Evolutionary conservation across 2,329 filamentous ascomycete species (phyloP).

Genomic region (Nemania sp.): DNA sequence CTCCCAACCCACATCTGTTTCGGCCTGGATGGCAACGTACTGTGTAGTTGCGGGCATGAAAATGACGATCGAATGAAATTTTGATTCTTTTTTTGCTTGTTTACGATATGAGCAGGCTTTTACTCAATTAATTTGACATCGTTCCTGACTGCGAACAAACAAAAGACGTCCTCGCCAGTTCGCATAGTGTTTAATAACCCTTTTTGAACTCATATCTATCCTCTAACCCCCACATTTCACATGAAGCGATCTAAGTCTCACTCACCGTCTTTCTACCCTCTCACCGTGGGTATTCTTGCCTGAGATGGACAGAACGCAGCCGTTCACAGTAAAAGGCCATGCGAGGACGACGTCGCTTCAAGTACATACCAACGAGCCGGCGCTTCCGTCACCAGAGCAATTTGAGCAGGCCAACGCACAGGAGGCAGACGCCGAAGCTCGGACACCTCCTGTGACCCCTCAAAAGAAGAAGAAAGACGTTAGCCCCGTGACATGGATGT

Average conservation of each 20-base stretch:
- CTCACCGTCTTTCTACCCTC: neutral
- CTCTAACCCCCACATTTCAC: constrained; percentile 6
- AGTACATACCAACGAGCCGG: constrained; percentile 16
- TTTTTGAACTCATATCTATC: neutral
- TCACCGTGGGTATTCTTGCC: neutral
- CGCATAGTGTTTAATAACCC: neutral
- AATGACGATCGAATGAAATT: neutral
- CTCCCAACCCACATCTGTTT: neutral
- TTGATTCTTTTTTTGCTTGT: neutral
- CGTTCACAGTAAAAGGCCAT: constrained; percentile 17
- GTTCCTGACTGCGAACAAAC: too few relatives aligned
- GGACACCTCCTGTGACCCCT: constrained; percentile 23
- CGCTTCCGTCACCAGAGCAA: constrained; percentile 24
- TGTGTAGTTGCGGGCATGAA: constrained; percentile 1
- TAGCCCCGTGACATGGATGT: constrained; percentile 65
- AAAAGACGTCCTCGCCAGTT: too few relatives aligned
- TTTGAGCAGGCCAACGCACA: constrained; percentile 21
- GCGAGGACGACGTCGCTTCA: constrained; percentile 31
- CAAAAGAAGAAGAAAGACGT: constrained; percentile 22
- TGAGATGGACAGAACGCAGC: constrained; percentile 14
- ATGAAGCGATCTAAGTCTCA: neutral
- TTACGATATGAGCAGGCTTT: too few relatives aligned
- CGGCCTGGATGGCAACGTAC: neutral
- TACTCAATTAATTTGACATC: too few relatives aligned
- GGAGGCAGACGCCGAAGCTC: constrained; percentile 27